Evolutionary conservation across 202 grass and related monocot species (phyloP).

Genomic region (Bolboschoenoplectus hybrid): DNA sequence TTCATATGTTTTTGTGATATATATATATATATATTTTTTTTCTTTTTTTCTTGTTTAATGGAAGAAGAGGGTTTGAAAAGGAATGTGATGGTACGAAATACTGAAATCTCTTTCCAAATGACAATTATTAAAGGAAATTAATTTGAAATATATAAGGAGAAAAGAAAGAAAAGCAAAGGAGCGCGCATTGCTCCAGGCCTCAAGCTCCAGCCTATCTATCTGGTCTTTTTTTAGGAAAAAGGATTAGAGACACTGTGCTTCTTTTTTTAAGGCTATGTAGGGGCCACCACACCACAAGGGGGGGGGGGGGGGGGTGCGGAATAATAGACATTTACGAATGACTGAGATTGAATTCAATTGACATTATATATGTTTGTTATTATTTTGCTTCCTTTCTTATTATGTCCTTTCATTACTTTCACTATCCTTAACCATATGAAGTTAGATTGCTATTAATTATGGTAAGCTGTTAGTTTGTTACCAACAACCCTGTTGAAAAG

Average conservation of each 20-base stretch:
- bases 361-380: no score
- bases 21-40: no score
- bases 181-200: neutral
- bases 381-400: no score
- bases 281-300: neutral
- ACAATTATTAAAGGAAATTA: neutral
- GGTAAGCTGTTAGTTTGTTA: neutral
- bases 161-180: neutral
- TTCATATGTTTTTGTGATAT: no score
- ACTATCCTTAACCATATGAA: neutral
- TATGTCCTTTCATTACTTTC: no score
- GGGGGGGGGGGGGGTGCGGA: neutral
- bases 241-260: neutral
- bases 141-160: neutral
- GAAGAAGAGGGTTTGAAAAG: neutral
- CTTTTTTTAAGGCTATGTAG: neutral
- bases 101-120: neutral
- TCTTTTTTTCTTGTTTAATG: neutral
- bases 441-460: neutral
- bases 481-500: neutral
- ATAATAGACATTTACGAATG: neutral
- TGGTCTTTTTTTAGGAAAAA: neutral
- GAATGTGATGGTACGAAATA: neutral
- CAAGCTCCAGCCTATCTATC: neutral
- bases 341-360: neutral